Evolutionary conservation across 2,329 filamentous ascomycete species (phyloP), one percentile per base, ranked within the genome.

Genomic region (Fusarium irregulare): DNA sequence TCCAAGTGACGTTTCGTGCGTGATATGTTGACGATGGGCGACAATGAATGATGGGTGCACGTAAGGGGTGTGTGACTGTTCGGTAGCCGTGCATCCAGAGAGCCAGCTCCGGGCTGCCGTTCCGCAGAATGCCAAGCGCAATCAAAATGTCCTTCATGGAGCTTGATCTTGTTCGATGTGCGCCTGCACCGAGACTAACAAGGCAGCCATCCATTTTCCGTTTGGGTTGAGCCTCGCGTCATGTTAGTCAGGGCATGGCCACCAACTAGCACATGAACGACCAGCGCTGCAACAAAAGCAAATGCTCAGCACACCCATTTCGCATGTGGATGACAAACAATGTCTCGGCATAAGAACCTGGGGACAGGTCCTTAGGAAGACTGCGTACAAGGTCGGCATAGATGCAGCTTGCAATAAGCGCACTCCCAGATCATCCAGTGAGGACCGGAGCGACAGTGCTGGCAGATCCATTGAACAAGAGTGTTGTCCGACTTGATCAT

Each of bases 401-500:
- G 84, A 79, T 91, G 89, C 53, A 90, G 80, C 77, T 89, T 89
- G 85, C 90, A 92, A 77, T 90, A 90, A 66, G 85, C 83, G 80
- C 90, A 92, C 78, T 92, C 88, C 70, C 87, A 91, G 74, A 92
- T 91, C 79, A 86, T 86, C 87, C 88, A 91, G 78, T 89, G 86
- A 54, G 89, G 89, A 3, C 89, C 89, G 4, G 86, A 87, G 65
- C 88, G 85, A 76, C 89, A 92, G 74, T 89, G 80, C 63, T 86
- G 84, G 82, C 90, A 92, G 53, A 84, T 83, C 89, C 89, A 92
- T 77, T 89, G 86, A 59, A 92, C 84, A 56, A 91, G 78, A 13
- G 85, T 89, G 75, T 82, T 90, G 74, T 91, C 88, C 30, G 88
- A 89, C 79, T 92, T 92, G 80, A 92, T 86, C 78, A 91, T 84